Base-by-base conservation (phyloP, 441 rosid genomes). In the Kokia cookei region DNA sequence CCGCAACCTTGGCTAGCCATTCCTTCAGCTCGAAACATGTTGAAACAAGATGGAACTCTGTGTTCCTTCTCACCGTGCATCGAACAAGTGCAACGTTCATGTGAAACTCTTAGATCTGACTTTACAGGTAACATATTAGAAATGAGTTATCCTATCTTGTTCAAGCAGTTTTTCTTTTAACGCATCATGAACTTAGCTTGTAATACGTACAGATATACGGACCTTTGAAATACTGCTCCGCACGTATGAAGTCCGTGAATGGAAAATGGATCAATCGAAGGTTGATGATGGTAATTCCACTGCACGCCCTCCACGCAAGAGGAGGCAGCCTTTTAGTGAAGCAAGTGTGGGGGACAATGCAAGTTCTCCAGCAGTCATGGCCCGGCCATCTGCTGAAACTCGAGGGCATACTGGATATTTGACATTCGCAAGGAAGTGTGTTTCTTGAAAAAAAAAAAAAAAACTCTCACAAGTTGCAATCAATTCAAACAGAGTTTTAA, bases 31-130 rank as follows among this genome's bases (percentile, higher is more conserved):
- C 88, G 81, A 13, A 90, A 86, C 84, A 91, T 91, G 94, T 79
- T 94, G 82, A 94, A 88, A 84, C 88, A 84, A 72, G 96, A 93
- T 77, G 96, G 91, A 61, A 71, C 86, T 59, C 42, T 93, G 53
- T 95, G 98, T 78, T 91, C 97, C 27, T 95, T 95, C 87, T 93
- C 97, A 14, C 98, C 98, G 12, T 93, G 98, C 81, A 91, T 91
- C 51, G 99, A 91, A 81, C 93, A 93, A 89, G 97, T 89, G 68
- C 97, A 95, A 62, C 93, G 88, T 47, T 80, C 93, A 13, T 91
- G 93, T 76, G 97, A 95, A 83, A 85, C 86, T 74, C 91, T 89
- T 35, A 80, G 75, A 76, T 81, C 83, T 74, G 77, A 85, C 69
- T 94, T 93, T 82, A 88, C 91, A 10, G 97, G 99, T 88, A 79